Base-by-base conservation (phyloP, 164 flowering plant genomes). In the Dillenia turbinata region DNA sequence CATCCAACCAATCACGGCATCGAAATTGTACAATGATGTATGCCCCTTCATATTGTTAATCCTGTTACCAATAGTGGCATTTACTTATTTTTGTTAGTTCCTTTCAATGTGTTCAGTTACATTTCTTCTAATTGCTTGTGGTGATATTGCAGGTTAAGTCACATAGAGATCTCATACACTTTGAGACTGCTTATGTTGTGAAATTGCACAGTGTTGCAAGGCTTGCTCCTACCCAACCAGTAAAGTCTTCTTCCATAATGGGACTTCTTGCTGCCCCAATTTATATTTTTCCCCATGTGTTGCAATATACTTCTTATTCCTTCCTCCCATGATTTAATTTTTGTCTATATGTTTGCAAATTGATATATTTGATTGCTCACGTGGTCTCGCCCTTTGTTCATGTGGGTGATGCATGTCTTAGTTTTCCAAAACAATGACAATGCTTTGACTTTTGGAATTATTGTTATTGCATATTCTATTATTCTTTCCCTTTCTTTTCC, bases 111-210 rank as follows among this genome's bases (percentile, higher is more conserved):
- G 40, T 33, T 33, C 6, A 0, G 6, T 6, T n/a, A 45, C 44
- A 47, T 47, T 47, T 47, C 44, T 11, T 66, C 47, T 60, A 58
- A 61, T 43, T 61, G 16, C 8, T 65, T 40, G 22, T 44, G 52
- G 51, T 63, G 52, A 53, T 66, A 47, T 63, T 72, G 69, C 79
- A 94, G 99, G 89, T 94, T 56, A 94, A 88, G 78, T 72, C 88
- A 1, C 92, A 90, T 66, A 95, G 82, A 68, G 99, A 95, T 71
- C 77, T 90, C 63, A 70, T 71, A 57, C 97, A 89, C 75, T 95
- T 92, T 72, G 99, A 95, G 85, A 95, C 99, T 73, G 97, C 97
- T 33, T 95, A 95, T 75, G 99, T 95, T 65, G 99, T 95, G 68
- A 95, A 95, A 72, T 66, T 95, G 70, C 99, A 95, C 67, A 88